Percentiles rank a stretch among this genome's conserved stretches.
Evolutionary conservation across 176 grass and related monocot species (phyloP).

Genomic region (Raddia guianensis): DNA sequence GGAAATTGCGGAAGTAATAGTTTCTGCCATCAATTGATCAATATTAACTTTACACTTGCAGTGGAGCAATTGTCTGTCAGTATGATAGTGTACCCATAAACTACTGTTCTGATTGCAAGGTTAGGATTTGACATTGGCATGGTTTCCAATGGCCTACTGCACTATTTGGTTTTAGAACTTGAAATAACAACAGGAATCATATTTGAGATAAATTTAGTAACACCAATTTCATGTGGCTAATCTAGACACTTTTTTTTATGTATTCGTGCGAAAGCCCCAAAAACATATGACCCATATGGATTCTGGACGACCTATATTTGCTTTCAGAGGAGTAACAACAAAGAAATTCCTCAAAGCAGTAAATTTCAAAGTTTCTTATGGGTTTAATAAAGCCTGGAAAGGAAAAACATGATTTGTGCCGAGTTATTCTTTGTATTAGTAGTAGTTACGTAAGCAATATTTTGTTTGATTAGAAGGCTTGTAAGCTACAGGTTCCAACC

Average conservation of each 20-base stretch:
- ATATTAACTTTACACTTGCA: background rate
- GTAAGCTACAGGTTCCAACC: background rate
- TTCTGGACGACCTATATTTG: slow-evolving; percentile 12
- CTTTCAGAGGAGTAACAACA: background rate
- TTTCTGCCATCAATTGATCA: background rate
- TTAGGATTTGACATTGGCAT: slow-evolving; percentile 1
- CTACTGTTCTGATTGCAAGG: background rate
- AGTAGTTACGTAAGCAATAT: background rate
- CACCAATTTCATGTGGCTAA: background rate
- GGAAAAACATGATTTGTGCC: background rate
- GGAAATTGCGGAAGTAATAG: background rate
- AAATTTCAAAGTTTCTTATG: background rate
- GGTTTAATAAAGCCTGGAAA: background rate
- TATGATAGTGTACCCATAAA: slow-evolving; percentile 8
- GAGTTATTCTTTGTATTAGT: background rate
- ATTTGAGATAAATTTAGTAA: background rate
- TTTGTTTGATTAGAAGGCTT: slow-evolving; percentile 20
- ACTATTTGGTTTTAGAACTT: background rate
- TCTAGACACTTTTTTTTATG: background rate
- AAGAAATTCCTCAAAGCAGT: background rate
- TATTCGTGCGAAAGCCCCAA: background rate
- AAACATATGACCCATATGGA: background rate
- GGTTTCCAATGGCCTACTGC: background rate
- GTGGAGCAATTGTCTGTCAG: background rate
- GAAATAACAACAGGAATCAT: background rate